Percentiles rank a stretch among this genome's conserved stretches.
Conservation (phyloP, 768 basidiomycete species). For the Auriscalpium microsporum region DNA sequence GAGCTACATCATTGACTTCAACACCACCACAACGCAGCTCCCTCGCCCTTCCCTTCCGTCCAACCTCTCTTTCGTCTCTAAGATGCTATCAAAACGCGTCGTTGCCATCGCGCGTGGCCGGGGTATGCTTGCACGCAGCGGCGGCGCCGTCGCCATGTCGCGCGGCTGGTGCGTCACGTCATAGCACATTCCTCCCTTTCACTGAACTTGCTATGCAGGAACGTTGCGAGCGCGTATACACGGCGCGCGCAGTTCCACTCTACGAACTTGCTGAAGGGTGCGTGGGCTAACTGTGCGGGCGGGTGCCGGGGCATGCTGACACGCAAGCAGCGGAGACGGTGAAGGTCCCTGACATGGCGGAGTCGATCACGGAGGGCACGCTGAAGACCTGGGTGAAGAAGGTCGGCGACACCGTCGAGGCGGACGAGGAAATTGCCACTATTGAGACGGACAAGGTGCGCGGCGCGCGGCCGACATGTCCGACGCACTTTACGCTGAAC, state of each 20-base stretch:
- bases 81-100: slow-evolving; percentile 16
- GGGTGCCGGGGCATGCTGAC: slow-evolving; percentile 1
- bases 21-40: background rate
- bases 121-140: slow-evolving; percentile 9
- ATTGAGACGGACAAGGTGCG: slow-evolving; percentile 98
- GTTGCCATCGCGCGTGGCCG: slow-evolving; percentile 11
- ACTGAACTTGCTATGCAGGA: slow-evolving; percentile 25
- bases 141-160: slow-evolving; percentile 9
- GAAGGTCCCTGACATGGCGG: slow-evolving; percentile 96
- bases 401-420: slow-evolving; percentile 82
- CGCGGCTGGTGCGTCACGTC: slow-evolving; percentile 12
- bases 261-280: slow-evolving; percentile 62
- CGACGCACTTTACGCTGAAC: background rate
- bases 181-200: background rate
- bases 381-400: slow-evolving; percentile 92
- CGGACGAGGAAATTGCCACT: slow-evolving; percentile 93
- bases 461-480: background rate
- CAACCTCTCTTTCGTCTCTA: background rate
- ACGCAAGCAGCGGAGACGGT: slow-evolving; percentile 64
- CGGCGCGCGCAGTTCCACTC: slow-evolving; percentile 61
- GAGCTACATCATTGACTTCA: background rate
- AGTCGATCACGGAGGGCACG: slow-evolving; percentile 97
- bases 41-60: background rate
- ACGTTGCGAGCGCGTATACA: slow-evolving; percentile 36
- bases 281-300: slow-evolving; percentile 16